These are phyloP conservation scores for Macadamia tetraphylla DNA, from an alignment of 164 flowering plant genomes.

Conservation along the genomic window DNA sequence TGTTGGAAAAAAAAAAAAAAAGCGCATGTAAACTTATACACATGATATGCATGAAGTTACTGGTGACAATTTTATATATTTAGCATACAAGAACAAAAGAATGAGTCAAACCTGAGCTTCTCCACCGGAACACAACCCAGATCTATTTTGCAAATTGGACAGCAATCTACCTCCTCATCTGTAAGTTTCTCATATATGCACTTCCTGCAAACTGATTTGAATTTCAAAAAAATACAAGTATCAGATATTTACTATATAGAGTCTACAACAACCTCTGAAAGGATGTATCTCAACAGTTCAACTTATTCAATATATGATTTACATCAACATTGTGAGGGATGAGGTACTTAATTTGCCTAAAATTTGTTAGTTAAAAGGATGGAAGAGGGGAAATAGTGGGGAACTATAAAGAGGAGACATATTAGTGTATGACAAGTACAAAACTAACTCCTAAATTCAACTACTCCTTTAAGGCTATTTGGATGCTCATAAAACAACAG, in stretches of 20 bases:
- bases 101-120: slow-evolving; percentile 60
- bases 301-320: not conserved
- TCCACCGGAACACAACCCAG: slow-evolving; percentile 80
- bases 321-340: not conserved
- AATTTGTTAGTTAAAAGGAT: not conserved
- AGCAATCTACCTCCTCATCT: slow-evolving; percentile 77
- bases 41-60: not conserved
- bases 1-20: too few relatives aligned
- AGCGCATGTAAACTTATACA: not conserved
- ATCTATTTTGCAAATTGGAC: slow-evolving; percentile 85
- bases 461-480: not conserved
- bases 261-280: not conserved
- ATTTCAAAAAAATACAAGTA: slow-evolving; percentile 7
- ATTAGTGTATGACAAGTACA: not conserved
- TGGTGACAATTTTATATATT: not conserved
- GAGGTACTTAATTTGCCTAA: not conserved
- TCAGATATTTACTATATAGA: slow-evolving; percentile 2
- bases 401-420: not conserved
- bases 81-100: slow-evolving; percentile 1
- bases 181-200: slow-evolving; percentile 80
- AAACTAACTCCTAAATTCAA: not conserved
- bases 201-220: slow-evolving; percentile 78
- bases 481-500: not conserved
- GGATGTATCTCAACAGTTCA: not conserved
- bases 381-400: not conserved